phyloP scores from a whole-genome alignment of 495 filamentous ascomycete species.

The Neurospora sp. region DNA sequence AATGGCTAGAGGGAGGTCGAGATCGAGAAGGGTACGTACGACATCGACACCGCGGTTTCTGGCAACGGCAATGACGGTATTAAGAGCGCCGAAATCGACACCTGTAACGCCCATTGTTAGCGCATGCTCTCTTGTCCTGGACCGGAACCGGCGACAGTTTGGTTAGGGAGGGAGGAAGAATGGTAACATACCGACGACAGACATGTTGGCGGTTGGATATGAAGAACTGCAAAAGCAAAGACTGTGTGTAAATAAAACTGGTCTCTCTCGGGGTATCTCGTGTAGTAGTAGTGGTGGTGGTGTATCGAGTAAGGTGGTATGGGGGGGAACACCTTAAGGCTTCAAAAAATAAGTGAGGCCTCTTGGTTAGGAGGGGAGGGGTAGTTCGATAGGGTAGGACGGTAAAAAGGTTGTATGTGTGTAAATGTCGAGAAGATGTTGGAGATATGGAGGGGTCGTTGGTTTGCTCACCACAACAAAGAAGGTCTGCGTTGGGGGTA shows the following conservation, averaged over 20 bases:
- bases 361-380: conserved; percentile 2
- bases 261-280: neutral
- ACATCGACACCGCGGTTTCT: conserved; percentile 98
- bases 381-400: neutral
- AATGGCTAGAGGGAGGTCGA: neutral
- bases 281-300: neutral
- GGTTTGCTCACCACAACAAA: conserved; percentile 1
- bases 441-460: neutral
- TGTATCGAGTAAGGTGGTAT: neutral
- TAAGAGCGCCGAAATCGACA: conserved; percentile 93
- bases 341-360: neutral
- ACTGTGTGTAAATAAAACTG: conserved; percentile 20
- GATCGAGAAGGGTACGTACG: conserved; percentile 50
- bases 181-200: conserved; percentile 33
- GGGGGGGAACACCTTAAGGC: neutral
- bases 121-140: neutral
- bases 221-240: conserved; percentile 6
- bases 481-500: neutral
- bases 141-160: neutral
- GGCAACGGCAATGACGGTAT: conserved; percentile 95
- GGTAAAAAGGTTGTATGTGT: neutral
- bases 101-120: conserved; percentile 31
- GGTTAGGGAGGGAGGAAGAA: neutral
- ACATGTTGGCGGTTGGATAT: conserved; percentile 33
- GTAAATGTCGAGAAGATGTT: neutral